Base-by-base conservation (phyloP, 2,329 filamentous ascomycete species). In the Aspergillus sp. region DNA sequence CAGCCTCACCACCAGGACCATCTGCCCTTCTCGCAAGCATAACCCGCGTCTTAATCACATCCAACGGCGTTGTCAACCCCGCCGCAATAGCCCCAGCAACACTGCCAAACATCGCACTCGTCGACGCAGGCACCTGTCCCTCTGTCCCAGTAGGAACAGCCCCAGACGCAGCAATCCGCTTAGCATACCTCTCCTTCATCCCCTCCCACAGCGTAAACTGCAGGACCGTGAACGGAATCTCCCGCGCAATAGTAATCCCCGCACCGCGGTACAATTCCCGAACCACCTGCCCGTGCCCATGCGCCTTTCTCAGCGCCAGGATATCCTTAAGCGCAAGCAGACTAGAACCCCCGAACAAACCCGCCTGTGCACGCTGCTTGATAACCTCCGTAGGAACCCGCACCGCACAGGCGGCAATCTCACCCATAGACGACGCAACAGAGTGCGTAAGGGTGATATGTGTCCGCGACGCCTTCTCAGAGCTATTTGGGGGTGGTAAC, bases 151-250 rank as follows among this genome's bases (percentile, higher is more conserved):
- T 57, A 20, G 42, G n/a, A n/a, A 12, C 51, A 2, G 53, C 51
- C 1, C 51, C 46, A 4, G 72, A 74, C 67, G 45, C 46, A 30
- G 43, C 37, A 60, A 49, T 60, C 66, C 66, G 66, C 33, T 61
- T 60, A 3, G 63, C 63, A 57, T 74, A 75, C 1, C 61, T 55
- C 33, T 66, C 75, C 77, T 96, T 97, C 78, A 97, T 80, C 4
- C 79, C 83, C 71, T 98, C 93, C 93, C 93, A 98, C 53, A 98
- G 78, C 41, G 93, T 93, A 66, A 98, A 98, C 70, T 98, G 93
- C 53, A 98, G 86, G 7, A 96, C 84, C 2, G 94, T 97, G 63
- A 98, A 98, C 3, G 93, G 93, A 52, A 98, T 90, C 75, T 98
- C 93, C 50, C 93, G 83, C 73, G 96, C 85, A 45, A 98, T 84